phyloP scores from a whole-genome alignment of 1,139 yeast species.

The Yamadazyma trypodendri region DNA sequence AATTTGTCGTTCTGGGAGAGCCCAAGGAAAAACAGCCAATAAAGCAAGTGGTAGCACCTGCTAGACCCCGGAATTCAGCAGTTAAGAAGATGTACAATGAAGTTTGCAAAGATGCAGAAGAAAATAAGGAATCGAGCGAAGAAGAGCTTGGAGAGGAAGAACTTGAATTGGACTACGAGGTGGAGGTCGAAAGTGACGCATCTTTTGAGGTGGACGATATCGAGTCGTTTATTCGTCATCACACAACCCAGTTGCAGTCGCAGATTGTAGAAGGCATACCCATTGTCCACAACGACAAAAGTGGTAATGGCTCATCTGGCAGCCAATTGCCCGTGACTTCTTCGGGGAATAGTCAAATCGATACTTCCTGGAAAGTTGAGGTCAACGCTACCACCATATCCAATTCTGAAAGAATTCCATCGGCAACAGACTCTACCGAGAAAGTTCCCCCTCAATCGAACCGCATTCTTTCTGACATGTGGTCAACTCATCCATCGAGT shows the following conservation, averaged over 20 bases:
- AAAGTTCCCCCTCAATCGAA: neutral
- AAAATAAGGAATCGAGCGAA: conserved; percentile 8
- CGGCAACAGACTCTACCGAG: too few relatives aligned
- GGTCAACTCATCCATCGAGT: too few relatives aligned
- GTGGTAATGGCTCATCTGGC: neutral
- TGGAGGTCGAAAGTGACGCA: neutral
- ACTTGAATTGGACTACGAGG: conserved; percentile 6
- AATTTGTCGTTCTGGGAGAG: conserved; percentile 4
- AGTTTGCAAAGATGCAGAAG: conserved; percentile 3
- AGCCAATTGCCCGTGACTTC: neutral
- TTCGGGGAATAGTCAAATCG: neutral
- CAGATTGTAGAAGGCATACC: conserved; percentile 9
- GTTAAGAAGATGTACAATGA: conserved; percentile 1
- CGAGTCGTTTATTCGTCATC: conserved; percentile 29
- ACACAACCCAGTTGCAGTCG: conserved; percentile 22
- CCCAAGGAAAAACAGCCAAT: conserved; percentile 7
- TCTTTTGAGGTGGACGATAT: conserved; percentile 26
- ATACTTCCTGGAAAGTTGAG: conserved; percentile 6
- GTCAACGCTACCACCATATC: conserved; percentile 7
- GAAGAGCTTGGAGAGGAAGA: conserved; percentile 4
- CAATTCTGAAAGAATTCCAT: neutral
- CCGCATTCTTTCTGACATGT: conserved; percentile 4
- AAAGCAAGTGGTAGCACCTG: neutral
- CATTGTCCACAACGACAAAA: neutral
- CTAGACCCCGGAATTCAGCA: neutral